These are phyloP conservation scores for Mycena amicta DNA, from an alignment of 768 basidiomycete genomes.

Conservation along the genomic window DNA sequence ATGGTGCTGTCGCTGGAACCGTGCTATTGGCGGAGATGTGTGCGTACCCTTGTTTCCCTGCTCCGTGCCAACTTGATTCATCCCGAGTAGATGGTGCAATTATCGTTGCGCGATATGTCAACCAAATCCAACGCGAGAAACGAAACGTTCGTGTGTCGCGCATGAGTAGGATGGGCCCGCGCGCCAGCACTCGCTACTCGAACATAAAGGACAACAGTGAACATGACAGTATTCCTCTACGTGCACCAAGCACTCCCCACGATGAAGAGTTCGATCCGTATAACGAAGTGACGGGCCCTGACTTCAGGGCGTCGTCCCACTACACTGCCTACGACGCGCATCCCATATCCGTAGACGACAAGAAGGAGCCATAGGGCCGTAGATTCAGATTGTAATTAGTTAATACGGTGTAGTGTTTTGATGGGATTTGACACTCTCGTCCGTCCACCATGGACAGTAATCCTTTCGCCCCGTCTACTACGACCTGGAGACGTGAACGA, in stretches of 20 bases:
- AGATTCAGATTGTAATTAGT: too few relatives aligned
- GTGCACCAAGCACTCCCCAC: slow-evolving; percentile 18
- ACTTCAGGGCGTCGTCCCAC: slow-evolving; percentile 11
- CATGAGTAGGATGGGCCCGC: slow-evolving; percentile 37
- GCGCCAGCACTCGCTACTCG: slow-evolving; percentile 33
- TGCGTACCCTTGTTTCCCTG: slow-evolving; percentile 38
- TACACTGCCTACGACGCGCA: slow-evolving; percentile 19
- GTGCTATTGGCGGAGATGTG: slow-evolving; percentile 60
- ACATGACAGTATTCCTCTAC: slow-evolving; percentile 10
- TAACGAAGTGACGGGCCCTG: slow-evolving; percentile 26
- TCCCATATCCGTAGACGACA: too few relatives aligned
- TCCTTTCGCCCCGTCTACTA: slow-evolving; percentile 49
- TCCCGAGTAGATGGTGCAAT: slow-evolving; percentile 49
- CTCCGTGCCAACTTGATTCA: slow-evolving; percentile 7
- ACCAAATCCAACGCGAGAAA: slow-evolving; percentile 55
- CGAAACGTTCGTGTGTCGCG: slow-evolving; percentile 40
- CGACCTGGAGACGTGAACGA: slow-evolving; percentile 62
- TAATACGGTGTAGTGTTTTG: too few relatives aligned
- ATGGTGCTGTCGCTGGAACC: slow-evolving; percentile 44
- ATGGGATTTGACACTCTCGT: neutral
- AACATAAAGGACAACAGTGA: slow-evolving; percentile 23
- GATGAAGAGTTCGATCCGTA: slow-evolving; percentile 45
- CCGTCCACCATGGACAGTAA: slow-evolving; percentile 2
- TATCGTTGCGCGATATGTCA: slow-evolving; percentile 55
- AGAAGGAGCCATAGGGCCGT: too few relatives aligned